A percentile compares a stretch with the other conserved stretches of the same genome.
These are phyloP conservation scores for Xenosphaeropsis pyriputrescens DNA, from an alignment of 2,329 filamentous ascomycete species.

Conservation along the genomic window DNA sequence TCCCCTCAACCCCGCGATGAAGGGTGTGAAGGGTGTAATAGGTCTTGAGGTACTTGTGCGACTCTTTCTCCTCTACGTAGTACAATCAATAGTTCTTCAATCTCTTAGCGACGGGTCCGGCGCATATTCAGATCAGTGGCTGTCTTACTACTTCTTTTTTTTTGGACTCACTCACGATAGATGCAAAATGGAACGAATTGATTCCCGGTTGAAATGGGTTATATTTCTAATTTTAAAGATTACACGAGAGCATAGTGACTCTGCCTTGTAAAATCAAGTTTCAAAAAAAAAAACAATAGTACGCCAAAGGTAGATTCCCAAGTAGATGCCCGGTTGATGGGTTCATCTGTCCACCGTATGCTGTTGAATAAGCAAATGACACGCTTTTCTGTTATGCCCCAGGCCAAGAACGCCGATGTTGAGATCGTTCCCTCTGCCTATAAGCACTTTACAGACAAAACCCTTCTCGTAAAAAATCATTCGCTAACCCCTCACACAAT, in stretches of 20 bases:
- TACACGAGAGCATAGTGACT: not conserved
- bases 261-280: conserved; percentile 1
- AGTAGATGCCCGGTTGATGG: conserved; percentile 19
- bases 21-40: no score
- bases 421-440: conserved; percentile 24
- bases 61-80: no score
- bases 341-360: conserved; percentile 14
- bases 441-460: not conserved
- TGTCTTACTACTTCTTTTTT: no score
- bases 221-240: conserved; percentile 8
- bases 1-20: no score
- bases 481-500: conserved; percentile 4
- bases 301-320: not conserved
- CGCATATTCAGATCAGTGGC: no score
- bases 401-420: conserved; percentile 29
- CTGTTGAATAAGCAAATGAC: conserved; percentile 14
- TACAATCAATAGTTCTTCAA: no score
- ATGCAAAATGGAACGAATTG: no score
- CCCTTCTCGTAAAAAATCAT: no score
- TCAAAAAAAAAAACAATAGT: conserved; percentile 1
- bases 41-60: no score
- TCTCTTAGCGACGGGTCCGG: no score
- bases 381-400: conserved; percentile 17
- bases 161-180: no score
- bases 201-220: conserved; percentile 15